Base-by-base conservation (phyloP, 139 green algal species). In the Klebsormidium nitens region DNA sequence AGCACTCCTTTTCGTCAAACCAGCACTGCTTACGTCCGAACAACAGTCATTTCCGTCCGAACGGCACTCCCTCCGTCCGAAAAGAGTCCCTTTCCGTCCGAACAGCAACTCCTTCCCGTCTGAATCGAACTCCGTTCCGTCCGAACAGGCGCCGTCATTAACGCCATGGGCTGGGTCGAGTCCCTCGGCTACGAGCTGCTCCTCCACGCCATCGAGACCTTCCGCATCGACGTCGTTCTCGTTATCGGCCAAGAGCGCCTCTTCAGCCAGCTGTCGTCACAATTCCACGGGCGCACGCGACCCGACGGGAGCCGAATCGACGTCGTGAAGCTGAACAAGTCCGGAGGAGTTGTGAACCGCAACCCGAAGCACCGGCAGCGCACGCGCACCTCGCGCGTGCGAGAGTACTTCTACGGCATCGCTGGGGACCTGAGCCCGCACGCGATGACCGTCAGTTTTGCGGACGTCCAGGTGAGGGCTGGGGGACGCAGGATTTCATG, bases 111-210 rank as follows among this genome's bases (percentile, higher is more conserved):
- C n/a, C n/a, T n/a, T n/a, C n/a, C n/a, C n/a, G n/a, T n/a, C n/a
- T n/a, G n/a, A n/a, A n/a, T n/a, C n/a, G n/a, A n/a, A n/a, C n/a
- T n/a, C n/a, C n/a, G n/a, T n/a, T n/a, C 67, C 0, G 74, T 64
- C 14, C 86, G 88, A 11, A 71, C 82, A 1, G 92, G 92, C 2
- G 73, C 91, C 50, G 42, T 97, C 17, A 82, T 96, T 64, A 97
- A 97, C 86, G 95, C 90, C 3, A 91, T 96, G 82, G 92, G 93
- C 35, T 97, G 88, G 86, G 69, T 96, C 2, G 87, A 95, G 2
- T 92, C 85, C 28, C 72, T 92, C 8, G 92, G 92, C 2, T 97
- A 95, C 66, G 29, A 78, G 64, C 64, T 78, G 59, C 77, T 97
- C 35, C 64, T 92, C 34, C 83, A 97, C 69, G 75, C 82, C 5